Percentiles rank a stretch among this genome's conserved stretches.
These are phyloP conservation scores for Starmera caribaea DNA, from an alignment of 805 yeast species.

Conservation along the genomic window DNA sequence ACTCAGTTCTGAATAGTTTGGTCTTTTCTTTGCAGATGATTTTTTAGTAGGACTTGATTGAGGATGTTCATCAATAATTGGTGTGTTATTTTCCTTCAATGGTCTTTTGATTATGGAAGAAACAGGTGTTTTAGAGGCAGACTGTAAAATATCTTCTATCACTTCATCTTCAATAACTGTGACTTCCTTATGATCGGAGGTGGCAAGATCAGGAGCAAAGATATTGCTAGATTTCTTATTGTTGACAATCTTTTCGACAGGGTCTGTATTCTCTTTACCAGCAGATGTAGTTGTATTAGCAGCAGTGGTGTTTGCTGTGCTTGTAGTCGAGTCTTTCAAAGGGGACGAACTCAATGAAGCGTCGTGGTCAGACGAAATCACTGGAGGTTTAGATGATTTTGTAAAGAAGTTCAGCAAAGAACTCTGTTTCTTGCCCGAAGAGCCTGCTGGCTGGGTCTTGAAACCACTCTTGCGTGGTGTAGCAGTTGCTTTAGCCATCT, in stretches of 20 bases:
- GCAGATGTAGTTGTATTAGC: background rate
- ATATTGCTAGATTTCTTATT: background rate
- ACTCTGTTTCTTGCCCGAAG: conserved; percentile 4
- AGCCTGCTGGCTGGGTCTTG: background rate
- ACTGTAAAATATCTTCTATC: background rate
- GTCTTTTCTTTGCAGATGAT: conserved; percentile 13
- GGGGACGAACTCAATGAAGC: conserved; percentile 6
- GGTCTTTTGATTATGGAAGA: conserved; percentile 7
- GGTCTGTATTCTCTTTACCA: background rate
- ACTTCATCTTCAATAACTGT: background rate
- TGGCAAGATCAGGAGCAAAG: background rate
- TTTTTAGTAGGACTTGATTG: conserved; percentile 13
- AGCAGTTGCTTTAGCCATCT: too few species aligned
- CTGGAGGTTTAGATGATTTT: conserved; percentile 1
- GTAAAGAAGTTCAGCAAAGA: conserved; percentile 8
- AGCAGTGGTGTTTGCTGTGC: background rate
- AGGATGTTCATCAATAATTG: background rate
- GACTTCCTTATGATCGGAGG: background rate
- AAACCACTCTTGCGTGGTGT: background rate
- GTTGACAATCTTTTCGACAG: background rate
- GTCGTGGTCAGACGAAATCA: conserved; percentile 1
- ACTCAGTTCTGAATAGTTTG: conserved; percentile 25
- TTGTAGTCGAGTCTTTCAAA: background rate
- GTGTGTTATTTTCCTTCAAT: background rate
- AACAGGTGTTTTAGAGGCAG: background rate